Evolutionary conservation across 2,329 filamentous ascomycete genomes (phyloP).

Genomic region (Boeremia exigua): DNA sequence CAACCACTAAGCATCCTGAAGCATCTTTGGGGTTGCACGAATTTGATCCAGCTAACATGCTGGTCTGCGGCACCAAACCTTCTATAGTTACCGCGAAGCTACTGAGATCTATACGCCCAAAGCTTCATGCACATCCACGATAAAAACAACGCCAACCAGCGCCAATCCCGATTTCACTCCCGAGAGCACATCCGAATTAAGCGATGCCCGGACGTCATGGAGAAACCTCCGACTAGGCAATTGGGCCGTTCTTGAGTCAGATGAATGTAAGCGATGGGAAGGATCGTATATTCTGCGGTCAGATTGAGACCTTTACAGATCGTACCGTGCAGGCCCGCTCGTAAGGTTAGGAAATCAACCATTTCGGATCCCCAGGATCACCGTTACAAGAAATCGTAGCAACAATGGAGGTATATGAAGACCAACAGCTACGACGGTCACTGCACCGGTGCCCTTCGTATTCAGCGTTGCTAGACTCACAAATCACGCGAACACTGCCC

Average conservation of each 20-base stretch:
- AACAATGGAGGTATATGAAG: conserved; percentile 11
- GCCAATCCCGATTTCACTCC: background rate
- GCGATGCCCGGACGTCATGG: background rate
- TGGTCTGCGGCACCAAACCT: background rate
- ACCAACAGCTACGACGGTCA: background rate
- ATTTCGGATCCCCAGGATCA: conserved; percentile 16
- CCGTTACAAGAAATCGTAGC: background rate
- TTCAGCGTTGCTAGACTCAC: background rate
- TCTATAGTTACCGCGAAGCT: background rate
- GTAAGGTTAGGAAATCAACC: background rate
- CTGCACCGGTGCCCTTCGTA: background rate
- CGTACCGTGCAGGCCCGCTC: background rate
- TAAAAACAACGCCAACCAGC: background rate
- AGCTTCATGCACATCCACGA: background rate
- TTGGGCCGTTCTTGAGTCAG: conserved; percentile 5
- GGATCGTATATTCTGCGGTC: conserved; percentile 1
- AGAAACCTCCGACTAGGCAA: background rate
- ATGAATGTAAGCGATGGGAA: background rate
- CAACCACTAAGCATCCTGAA: conserved; percentile 7
- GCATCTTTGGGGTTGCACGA: background rate
- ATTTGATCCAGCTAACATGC: background rate
- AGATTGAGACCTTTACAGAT: background rate
- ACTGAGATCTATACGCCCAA: too few species aligned
- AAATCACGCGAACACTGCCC: background rate
- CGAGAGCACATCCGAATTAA: background rate